Base-by-base conservation (phyloP, 2,329 filamentous ascomycete species). In the Macrophomina pseudophaseolina region DNA sequence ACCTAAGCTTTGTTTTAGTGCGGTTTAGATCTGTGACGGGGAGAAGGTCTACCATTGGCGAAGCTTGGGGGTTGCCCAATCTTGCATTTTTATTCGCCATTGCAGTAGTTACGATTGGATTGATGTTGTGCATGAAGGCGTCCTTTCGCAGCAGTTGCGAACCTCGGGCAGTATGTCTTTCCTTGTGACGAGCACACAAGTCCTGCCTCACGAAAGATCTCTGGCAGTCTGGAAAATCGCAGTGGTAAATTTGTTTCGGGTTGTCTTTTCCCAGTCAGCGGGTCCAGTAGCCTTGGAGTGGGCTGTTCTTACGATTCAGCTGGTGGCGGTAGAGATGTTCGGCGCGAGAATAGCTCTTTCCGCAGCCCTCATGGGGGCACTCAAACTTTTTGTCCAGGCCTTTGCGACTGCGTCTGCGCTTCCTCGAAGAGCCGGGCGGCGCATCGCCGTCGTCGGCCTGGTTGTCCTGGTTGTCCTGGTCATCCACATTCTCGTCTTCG, bases 321-420 rank as follows among this genome's bases (percentile, higher is more conserved):
- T 98, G 94, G 80, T 98, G 94, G 53, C 95, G 89, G 81, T 97
- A 97, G 82, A 99, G 83, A 82, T 99, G 95, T 80, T 98, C 95
- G 8, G 95, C 94, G 76, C 95, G 88, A 32, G 94, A 97, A 78
- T 99, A 99, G 76, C 91, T 96, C 84, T 97, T 99, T 48, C 93
- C 94, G 74, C 95, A 99, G 46, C 91, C 92, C 70, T 92, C 89
- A 68, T 93, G 88, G 5, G 91, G 90, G 76, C 95, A 99, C 74
- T 80, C 73, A 67, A 80, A 83, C 85, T 85, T 87, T 80, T 93
- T 94, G 77, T 93, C 91, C 48, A 92, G 81, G 3, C 90, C 90
- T 77, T 93, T 93, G 70, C 91, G 87, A 79, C 91, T 93, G 65
- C 91, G 82, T 71, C 90, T 82, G 67, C 90, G 83, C 79, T 93